A percentile compares a stretch with the other conserved stretches of the same genome.
Evolutionary conservation across 495 filamentous ascomycete genomes (phyloP).

Genomic region (Lentithecium fluviatile): DNA sequence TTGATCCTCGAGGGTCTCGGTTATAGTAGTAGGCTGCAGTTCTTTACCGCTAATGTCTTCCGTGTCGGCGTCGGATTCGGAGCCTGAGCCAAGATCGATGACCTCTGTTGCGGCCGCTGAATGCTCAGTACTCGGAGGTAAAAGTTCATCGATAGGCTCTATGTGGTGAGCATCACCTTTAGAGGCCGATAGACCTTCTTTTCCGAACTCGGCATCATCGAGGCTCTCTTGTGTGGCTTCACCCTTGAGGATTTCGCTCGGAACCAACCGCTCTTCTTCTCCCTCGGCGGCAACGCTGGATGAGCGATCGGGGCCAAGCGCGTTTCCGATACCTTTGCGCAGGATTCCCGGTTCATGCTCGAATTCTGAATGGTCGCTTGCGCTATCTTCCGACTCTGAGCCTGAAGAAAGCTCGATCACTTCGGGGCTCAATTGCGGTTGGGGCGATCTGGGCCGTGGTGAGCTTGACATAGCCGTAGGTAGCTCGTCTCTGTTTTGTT

Average conservation of each 20-base stretch:
- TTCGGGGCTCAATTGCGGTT: neutral
- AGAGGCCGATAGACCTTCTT: too few species aligned
- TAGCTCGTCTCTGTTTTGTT: too few species aligned
- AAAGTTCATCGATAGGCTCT: too few species aligned
- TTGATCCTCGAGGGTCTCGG: neutral
- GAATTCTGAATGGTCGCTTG: neutral
- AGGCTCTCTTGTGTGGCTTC: too few species aligned
- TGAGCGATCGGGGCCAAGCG: too few species aligned
- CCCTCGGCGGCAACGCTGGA: neutral
- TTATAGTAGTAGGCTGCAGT: neutral
- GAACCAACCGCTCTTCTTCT: neutral
- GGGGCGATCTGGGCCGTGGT: neutral
- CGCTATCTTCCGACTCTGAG: constrained; percentile 9
- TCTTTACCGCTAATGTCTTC: neutral
- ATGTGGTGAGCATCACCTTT: too few species aligned
- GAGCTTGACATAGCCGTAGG: too few species aligned
- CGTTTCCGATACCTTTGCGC: neutral
- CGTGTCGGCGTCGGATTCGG: constrained; percentile 21
- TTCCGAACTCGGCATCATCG: too few species aligned
- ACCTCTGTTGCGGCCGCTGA: constrained; percentile 12
- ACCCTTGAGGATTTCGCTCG: neutral
- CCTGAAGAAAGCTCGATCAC: constrained; percentile 25
- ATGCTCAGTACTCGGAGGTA: neutral
- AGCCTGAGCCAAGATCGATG: constrained; percentile 33
- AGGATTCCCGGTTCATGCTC: neutral